phyloP scores from a whole-genome alignment of 2,329 filamentous ascomycete species.

The Pseudogymnoascus sp. region DNA sequence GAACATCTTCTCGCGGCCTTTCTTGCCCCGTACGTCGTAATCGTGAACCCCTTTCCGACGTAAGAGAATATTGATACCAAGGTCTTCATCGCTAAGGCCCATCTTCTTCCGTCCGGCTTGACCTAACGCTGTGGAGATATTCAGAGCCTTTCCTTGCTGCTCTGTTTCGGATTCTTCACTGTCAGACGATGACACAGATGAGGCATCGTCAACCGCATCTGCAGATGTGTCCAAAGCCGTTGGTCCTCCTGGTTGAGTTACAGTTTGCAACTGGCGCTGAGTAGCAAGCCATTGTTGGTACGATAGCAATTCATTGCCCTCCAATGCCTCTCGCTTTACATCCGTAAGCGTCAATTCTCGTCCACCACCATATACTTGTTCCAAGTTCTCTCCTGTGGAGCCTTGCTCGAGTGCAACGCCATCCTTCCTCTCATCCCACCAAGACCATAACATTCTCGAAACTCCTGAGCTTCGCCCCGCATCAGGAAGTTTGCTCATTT shows the following conservation, averaged over 20 bases:
- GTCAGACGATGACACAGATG: slow-evolving; percentile 75
- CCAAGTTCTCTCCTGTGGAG: slow-evolving; percentile 48
- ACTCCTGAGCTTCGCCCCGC: slow-evolving; percentile 33
- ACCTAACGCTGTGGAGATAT: slow-evolving; percentile 75
- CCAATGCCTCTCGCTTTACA: slow-evolving; percentile 55
- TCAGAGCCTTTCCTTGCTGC: slow-evolving; percentile 85
- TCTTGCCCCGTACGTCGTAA: slow-evolving; percentile 85
- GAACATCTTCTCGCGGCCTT: slow-evolving; percentile 86
- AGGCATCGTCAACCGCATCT: slow-evolving; percentile 74
- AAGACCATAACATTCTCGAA: slow-evolving; percentile 69
- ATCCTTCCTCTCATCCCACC: slow-evolving; percentile 63
- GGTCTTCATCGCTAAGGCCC: slow-evolving; percentile 77
- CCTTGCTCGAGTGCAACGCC: slow-evolving; percentile 51
- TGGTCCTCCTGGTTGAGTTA: slow-evolving; percentile 61
- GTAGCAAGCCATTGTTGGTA: slow-evolving; percentile 93
- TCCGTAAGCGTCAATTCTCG: slow-evolving; percentile 53
- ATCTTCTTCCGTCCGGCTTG: slow-evolving; percentile 81
- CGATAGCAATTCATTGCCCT: slow-evolving; percentile 65
- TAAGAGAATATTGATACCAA: slow-evolving; percentile 84
- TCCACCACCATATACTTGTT: slow-evolving; percentile 59
- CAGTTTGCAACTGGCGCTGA: slow-evolving; percentile 78
- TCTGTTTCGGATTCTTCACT: slow-evolving; percentile 85
- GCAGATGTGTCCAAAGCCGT: slow-evolving; percentile 60
- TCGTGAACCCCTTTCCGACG: slow-evolving; percentile 88
- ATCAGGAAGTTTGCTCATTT: slow-evolving; percentile 39